Base-by-base conservation (phyloP, 176 grass and related monocot genomes). In the Eleusine indica region DNA sequence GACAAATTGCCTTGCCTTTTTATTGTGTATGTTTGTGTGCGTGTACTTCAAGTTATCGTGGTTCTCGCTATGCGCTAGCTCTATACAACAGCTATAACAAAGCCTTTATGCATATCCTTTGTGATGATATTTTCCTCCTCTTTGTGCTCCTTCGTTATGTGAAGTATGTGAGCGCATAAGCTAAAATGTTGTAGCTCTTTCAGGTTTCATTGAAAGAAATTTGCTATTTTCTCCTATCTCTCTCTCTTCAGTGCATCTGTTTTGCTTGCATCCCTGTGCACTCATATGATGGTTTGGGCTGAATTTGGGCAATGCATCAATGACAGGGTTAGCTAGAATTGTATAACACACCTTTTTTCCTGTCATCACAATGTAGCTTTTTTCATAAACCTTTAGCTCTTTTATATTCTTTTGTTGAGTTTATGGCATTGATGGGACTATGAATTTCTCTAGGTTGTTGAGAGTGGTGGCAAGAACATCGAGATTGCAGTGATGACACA, bases 401-500 rank as follows among this genome's bases (percentile, higher is more conserved):
- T 37, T 57, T 63, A 22, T 16, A 40, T 78, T 62, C 5, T 46
- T 30, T 9, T 48, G 41, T 60, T 46, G 11, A 13, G 13, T 74
- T 42, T 1, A 16, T 18, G 22, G 0, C 25, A 83, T 46, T 46
- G 74, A 46, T 78, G 52, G 46, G 57, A 54, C 15, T 29, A 38
- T 35, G 37, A 5, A 12, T 17, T 19, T 90, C 9, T 76, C 42
- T 87, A 94, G 92, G 90, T 94, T 48, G 95, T 94, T 44, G 92
- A 93, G 88, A 93, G 92, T 44, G 92, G 92, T 12, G 95, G 92
- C 62, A 97, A 94, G 87, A 94, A 97, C 78, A 93, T 94, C 79
- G 92, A 97, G 78, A 91, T 97, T 86, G 92, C 92, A 21, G 88
- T 97, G 42, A 90, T 91, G 95, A 93, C 90, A 38, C 78, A 86